Conservation (phyloP, 345 rosid species). For the Sapria himalayana region DNA sequence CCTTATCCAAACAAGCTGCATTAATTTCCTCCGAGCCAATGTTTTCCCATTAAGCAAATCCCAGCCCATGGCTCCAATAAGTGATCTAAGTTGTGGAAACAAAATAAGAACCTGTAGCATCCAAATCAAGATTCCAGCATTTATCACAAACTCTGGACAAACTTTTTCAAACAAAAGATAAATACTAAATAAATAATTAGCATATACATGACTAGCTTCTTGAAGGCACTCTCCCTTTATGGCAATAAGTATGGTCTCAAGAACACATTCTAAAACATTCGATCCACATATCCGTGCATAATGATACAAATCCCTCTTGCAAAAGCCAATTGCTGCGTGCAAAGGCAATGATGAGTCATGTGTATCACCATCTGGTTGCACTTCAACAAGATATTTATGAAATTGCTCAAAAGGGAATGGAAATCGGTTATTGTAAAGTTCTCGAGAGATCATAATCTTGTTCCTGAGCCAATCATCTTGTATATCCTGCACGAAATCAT, state of each 20-base stretch:
- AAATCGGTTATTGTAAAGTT: conserved; percentile 31
- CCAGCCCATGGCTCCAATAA: conserved; percentile 95
- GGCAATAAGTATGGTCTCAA: conserved; percentile 52
- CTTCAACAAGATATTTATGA: conserved; percentile 26
- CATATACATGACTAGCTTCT: conserved; percentile 75
- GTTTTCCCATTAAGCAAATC: conserved; percentile 74
- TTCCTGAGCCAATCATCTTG: conserved; percentile 50
- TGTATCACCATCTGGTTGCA: conserved; percentile 16
- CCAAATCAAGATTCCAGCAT: no score
- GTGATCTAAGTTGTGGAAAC: conserved; percentile 61
- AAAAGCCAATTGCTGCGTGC: conserved; percentile 26
- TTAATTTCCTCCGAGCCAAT: conserved; percentile 36
- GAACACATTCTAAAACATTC: conserved; percentile 64
- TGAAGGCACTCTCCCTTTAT: conserved; percentile 51
- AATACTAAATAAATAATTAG: no score
- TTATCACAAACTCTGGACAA: no score
- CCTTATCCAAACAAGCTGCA: conserved; percentile 66
- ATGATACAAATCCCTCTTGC: conserved; percentile 71
- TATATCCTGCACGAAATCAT: conserved; percentile 30
- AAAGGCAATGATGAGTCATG: conserved; percentile 20
- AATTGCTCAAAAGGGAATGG: conserved; percentile 50
- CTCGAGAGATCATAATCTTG: conserved; percentile 30
- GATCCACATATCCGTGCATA: conserved; percentile 73
- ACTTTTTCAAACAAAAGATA: no score
- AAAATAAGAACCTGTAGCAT: conserved; percentile 39